Evolutionary conservation across 768 basidiomycete species (phyloP), one percentile per base, ranked within the genome.

Genomic region (Russula ochroleuca): DNA sequence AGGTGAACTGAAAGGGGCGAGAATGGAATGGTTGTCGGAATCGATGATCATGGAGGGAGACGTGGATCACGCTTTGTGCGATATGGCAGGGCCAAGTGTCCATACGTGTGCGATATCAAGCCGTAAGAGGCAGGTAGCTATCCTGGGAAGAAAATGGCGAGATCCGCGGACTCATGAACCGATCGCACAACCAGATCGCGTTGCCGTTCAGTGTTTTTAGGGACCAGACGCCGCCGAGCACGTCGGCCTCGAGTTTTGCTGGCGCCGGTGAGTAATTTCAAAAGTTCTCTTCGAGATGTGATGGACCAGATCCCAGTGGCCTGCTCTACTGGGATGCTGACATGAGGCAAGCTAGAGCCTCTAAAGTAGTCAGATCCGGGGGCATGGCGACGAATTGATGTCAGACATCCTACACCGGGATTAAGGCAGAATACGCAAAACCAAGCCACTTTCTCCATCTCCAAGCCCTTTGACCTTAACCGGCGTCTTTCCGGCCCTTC

Each of bases 141-240:
- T 49, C 63, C 52, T 54, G 64, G 64, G 59, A 64, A 35, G 49
- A 64, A 57, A 61, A 28, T 48, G 51, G 58, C 53, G 63, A 64
- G 63, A 65, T 65, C 64, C 64, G 64, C 64, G 64, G 64, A 59
- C 40, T 11, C 19, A 41, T 43, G 37, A 63, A 56, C 64, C 64
- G 64, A 65, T 65, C 64, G 59, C 28, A 43, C 54, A 60, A 48
- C 52, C 47, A 61, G 63, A 64, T 64, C 63, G 58, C 59, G 63
- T 65, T 65, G 63, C 59, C 58, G 48, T 54, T 61, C 48, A 49
- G 45, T 61, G 59, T 19, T 35, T 64, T 60, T 64, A 58, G 57
- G 63, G 41, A 40, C 64, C 59, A 65, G 59, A 33, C 59, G 59
- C 64, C 54, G 59, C 64, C 64, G 64, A 40, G 53, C 64, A 61